Evolutionary conservation across 768 basidiomycete species (phyloP).

Genomic region (Filobasidium wieringae): DNA sequence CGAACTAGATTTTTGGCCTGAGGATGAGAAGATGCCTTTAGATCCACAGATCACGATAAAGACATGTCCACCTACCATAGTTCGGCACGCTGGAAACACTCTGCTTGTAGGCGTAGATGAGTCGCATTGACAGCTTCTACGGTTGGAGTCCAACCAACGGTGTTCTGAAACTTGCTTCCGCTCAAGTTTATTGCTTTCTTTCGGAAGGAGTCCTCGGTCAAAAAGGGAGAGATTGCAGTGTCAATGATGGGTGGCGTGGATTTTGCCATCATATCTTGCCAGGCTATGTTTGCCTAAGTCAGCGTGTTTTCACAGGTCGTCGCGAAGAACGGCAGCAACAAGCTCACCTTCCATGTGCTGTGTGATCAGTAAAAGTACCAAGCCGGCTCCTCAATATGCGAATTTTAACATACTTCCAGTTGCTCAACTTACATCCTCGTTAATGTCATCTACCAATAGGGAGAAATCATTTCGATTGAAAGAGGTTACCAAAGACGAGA

Average conservation of each 20-base stretch:
- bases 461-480: constrained; percentile 36
- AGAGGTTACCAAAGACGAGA: constrained; percentile 28
- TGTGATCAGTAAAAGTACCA: not conserved
- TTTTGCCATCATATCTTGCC: constrained; percentile 31
- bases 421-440: constrained; percentile 29
- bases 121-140: not conserved
- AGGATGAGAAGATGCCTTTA: too few relatives aligned
- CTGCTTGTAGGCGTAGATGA: constrained; percentile 13
- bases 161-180: constrained; percentile 23
- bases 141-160: constrained; percentile 11
- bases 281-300: constrained; percentile 10
- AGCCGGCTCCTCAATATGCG: not conserved
- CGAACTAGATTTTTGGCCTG: too few relatives aligned
- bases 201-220: constrained; percentile 33
- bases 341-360: constrained; percentile 14
- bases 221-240: constrained; percentile 30
- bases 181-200: constrained; percentile 35
- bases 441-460: constrained; percentile 35
- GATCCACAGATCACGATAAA: too few relatives aligned
- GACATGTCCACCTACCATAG: constrained; percentile 29
- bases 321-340: not conserved
- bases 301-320: not conserved
- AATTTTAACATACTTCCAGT: not conserved
- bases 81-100: constrained; percentile 28
- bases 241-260: constrained; percentile 30